These are phyloP conservation scores for Austroboletus novae-zelandiae DNA, from an alignment of 1,284 basidiomycete species.

Conservation along the genomic window DNA sequence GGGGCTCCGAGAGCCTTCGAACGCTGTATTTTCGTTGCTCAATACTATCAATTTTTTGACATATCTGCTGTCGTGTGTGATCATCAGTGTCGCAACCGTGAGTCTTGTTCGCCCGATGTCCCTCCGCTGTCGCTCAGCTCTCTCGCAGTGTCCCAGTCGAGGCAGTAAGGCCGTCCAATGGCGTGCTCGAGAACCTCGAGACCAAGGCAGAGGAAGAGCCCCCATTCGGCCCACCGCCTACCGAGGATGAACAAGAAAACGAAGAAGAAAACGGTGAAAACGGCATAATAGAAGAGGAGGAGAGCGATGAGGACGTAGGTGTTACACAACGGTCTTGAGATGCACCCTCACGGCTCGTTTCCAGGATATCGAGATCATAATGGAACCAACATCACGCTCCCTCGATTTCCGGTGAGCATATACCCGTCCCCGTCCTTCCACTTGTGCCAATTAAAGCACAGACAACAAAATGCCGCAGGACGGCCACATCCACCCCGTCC, in stretches of 20 bases:
- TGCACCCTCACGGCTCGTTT: slow-evolving; percentile 6
- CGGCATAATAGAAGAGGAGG: slow-evolving; percentile 31
- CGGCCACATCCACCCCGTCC: slow-evolving; percentile 23
- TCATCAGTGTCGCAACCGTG: slow-evolving; percentile 54
- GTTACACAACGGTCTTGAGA: neutral
- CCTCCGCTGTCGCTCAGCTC: slow-evolving; percentile 10
- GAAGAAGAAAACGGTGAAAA: slow-evolving; percentile 35
- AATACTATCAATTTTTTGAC: slow-evolving; percentile 39
- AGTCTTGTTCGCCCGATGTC: slow-evolving; percentile 36
- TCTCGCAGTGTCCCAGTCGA: slow-evolving; percentile 47
- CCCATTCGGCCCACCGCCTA: slow-evolving; percentile 26
- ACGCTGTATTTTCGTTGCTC: slow-evolving; percentile 35
- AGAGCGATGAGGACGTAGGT: slow-evolving; percentile 46
- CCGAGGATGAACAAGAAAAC: slow-evolving; percentile 30
- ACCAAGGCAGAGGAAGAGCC: slow-evolving; percentile 39
- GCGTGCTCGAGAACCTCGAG: slow-evolving; percentile 47
- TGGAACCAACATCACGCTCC: slow-evolving; percentile 66
- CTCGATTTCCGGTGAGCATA: slow-evolving; percentile 66
- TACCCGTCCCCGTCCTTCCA: neutral
- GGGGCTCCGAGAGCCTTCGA: slow-evolving; percentile 22
- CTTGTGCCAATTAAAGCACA: slow-evolving; percentile 8
- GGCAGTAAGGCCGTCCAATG: slow-evolving; percentile 42
- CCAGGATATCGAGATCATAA: slow-evolving; percentile 78
- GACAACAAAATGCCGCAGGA: slow-evolving; percentile 31
- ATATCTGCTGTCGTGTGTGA: slow-evolving; percentile 35